Evolutionary conservation across 2,329 filamentous ascomycete genomes (phyloP), one percentile per base, ranked within the genome.

Genomic region (Claviceps purpurea): DNA sequence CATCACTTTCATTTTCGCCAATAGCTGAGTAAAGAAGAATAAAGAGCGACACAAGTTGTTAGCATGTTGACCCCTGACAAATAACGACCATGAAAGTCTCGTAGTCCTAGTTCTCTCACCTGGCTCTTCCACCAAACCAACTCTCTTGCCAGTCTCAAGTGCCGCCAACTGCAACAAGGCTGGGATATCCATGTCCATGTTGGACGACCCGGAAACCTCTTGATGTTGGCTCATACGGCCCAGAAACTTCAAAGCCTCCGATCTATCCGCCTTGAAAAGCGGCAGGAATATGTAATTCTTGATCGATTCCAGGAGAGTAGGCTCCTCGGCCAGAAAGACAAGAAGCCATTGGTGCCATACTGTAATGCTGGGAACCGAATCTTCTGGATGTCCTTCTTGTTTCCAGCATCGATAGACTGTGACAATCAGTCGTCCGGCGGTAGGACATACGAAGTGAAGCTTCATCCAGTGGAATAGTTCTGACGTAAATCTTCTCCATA

Each of bases 141-240:
- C 70, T 60, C 84, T 85, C 65, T 87, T 88, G 14, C 82, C 85
- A 16, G 81, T 76, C 56, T 87, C 82, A 44, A 89, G 70, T n/a
- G 82, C 77, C 45, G 82, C 76, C 43, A 89, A 72, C 56, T 82
- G 78, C 10, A 88, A 66, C 44, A 82, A 70, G 0, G 78, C 75
- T 50, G 79, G 73, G 14, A 73, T 67, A 50, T 79, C 73, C 26
- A 78, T 65, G 20, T 73, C 70, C 50, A 70, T 65, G 38, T 63
- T 69, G 45, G 68, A 68, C 42, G 71, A 71, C 55, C 67, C 73
- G 52, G 66, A 71, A 13, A 75, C 64, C n/a, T 73, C 65, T 50
- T 70, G 71, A 5, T 74, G 63, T 14, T 72, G 67, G n/a, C 75
- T 82, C 52, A 85, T 70, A 20, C 72, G 68, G 46, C 74, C 67